Conservation (phyloP, 352 stramenopile species). For the Pythium myriotylum region DNA sequence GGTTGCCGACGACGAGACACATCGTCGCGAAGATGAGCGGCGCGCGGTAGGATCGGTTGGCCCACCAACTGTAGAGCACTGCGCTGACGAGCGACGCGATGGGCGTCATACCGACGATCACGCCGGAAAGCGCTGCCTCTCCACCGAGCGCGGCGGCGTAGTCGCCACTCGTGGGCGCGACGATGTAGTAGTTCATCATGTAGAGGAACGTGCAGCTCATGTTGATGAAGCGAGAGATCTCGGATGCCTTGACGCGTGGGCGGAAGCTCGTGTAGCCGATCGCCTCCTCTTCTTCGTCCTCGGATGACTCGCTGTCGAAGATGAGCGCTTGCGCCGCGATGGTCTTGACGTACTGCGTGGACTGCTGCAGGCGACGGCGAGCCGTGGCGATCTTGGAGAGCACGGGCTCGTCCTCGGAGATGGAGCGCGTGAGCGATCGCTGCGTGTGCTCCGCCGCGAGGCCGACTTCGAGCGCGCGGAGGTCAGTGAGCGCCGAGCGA, state of each 20-base stretch:
- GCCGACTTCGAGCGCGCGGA: conserved; percentile 55
- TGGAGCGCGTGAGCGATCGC: conserved; percentile 41
- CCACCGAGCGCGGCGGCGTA: conserved; percentile 91
- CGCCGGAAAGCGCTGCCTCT: conserved; percentile 86
- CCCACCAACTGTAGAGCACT: conserved; percentile 95
- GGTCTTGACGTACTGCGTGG: conserved; percentile 84
- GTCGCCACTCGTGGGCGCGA: conserved; percentile 92
- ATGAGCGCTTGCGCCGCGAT: conserved; percentile 82
- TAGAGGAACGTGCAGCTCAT: conserved; percentile 96
- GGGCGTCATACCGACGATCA: conserved; percentile 97
- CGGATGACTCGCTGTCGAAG: conserved; percentile 79
- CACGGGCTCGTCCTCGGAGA: conserved; percentile 80
- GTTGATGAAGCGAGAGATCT: conserved; percentile 90
- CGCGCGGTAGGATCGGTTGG: conserved; percentile 88
- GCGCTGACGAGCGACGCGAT: conserved; percentile 94
- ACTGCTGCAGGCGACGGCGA: conserved; percentile 69
- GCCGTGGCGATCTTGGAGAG: conserved; percentile 71
- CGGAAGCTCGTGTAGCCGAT: conserved; percentile 57
- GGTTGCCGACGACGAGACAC: conserved; percentile 86
- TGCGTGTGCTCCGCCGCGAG: conserved; percentile 13
- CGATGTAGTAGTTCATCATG: conserved; percentile 99
- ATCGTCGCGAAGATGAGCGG: conserved; percentile 85
- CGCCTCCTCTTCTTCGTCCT: conserved; percentile 76
- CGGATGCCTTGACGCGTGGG: conserved; percentile 43
- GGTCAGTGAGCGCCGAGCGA: conserved; percentile 60